These are phyloP conservation scores for Amanita exitialis DNA, from an alignment of 768 basidiomycete species.

Conservation along the genomic window DNA sequence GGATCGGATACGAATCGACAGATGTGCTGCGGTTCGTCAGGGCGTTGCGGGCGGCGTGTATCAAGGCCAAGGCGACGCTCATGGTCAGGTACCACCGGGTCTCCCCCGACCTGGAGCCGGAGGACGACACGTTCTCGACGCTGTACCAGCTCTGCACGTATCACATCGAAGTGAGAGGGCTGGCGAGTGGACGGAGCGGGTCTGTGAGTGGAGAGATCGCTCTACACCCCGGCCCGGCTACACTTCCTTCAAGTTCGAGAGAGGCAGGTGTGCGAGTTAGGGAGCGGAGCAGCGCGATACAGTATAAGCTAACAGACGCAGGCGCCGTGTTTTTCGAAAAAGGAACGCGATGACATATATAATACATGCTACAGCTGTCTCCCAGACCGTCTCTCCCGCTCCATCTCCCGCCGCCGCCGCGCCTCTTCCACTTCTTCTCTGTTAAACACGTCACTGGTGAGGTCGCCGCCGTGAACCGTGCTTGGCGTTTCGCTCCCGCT, in stretches of 20 bases:
- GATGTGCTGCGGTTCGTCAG: conserved; percentile 51
- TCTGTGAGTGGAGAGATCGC: conserved; percentile 72
- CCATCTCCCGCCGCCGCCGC: conserved; percentile 32
- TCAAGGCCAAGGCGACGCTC: conserved; percentile 43
- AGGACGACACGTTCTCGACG: conserved; percentile 42
- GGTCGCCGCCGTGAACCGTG: conserved; percentile 44
- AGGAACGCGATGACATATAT: conserved; percentile 61
- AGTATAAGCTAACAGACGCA: conserved; percentile 62
- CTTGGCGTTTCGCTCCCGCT: conserved; percentile 62
- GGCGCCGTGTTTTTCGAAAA: conserved; percentile 63
- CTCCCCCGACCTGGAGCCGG: conserved; percentile 34
- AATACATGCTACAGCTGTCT: too few relatives aligned
- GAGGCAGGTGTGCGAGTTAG: conserved; percentile 26
- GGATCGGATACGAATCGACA: conserved; percentile 48
- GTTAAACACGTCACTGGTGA: conserved; percentile 68
- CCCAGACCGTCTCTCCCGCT: conserved; percentile 22
- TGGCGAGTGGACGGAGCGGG: conserved; percentile 69
- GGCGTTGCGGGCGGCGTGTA: conserved; percentile 45
- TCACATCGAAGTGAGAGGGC: conserved; percentile 62
- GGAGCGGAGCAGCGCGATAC: conserved; percentile 46
- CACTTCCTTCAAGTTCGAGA: background rate
- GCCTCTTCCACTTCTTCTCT: conserved; percentile 64
- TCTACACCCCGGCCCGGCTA: conserved; percentile 45
- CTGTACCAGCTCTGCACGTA: conserved; percentile 56
- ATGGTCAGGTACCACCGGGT: conserved; percentile 58